phyloP scores from a whole-genome alignment of 225 moss, liverwort and hornwort genomes.

The Ulota crispa region DNA sequence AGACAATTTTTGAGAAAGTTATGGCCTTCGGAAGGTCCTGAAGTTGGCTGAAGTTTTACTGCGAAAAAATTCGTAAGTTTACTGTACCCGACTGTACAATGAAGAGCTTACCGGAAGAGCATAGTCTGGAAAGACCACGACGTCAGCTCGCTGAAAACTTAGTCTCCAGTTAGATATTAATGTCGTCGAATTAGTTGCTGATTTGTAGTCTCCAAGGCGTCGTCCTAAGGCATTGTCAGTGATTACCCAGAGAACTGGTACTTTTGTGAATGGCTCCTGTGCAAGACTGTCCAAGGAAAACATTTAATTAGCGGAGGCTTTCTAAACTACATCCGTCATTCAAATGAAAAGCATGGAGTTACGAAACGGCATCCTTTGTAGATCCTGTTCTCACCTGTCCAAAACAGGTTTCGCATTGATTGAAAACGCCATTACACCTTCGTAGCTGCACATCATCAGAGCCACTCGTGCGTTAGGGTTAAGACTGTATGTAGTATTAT shows the following conservation, averaged over 20 bases:
- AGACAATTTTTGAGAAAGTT: too few relatives aligned
- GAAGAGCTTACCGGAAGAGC: slow-evolving; percentile 54
- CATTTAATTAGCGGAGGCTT: neutral
- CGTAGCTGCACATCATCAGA: slow-evolving; percentile 47
- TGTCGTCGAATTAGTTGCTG: slow-evolving; percentile 22
- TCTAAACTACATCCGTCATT: neutral
- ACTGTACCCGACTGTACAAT: neutral
- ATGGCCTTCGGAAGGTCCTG: too few relatives aligned
- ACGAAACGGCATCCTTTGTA: neutral
- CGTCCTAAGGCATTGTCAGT: slow-evolving; percentile 53
- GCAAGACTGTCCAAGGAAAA: slow-evolving; percentile 47
- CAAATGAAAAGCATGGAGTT: neutral
- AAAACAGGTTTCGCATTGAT: slow-evolving; percentile 49
- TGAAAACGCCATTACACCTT: slow-evolving; percentile 57
- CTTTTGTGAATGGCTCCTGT: slow-evolving; percentile 56
- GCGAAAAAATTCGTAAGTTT: too few relatives aligned
- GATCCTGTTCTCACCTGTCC: slow-evolving; percentile 39
- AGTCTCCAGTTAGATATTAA: slow-evolving; percentile 38
- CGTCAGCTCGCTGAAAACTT: slow-evolving; percentile 74
- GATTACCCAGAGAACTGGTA: slow-evolving; percentile 58
- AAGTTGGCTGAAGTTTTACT: too few relatives aligned
- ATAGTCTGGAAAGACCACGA: slow-evolving; percentile 79
- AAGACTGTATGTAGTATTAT: neutral
- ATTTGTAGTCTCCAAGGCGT: slow-evolving; percentile 48
- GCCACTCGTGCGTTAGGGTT: slow-evolving; percentile 17